These are phyloP conservation scores for Lentinula edodes DNA, from an alignment of 768 basidiomycete species.

Conservation along the genomic window DNA sequence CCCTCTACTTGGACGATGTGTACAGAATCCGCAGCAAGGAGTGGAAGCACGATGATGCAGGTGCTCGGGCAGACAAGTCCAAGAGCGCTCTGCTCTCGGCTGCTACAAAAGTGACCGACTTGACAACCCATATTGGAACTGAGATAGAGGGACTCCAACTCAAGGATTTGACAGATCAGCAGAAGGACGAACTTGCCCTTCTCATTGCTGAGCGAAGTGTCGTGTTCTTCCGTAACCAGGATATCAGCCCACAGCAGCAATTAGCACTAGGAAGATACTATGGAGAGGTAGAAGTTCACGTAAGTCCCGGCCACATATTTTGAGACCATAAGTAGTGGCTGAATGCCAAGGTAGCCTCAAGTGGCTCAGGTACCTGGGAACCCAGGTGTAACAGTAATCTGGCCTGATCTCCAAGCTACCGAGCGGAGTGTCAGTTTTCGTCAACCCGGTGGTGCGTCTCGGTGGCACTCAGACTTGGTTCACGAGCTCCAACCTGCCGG, in stretches of 20 bases:
- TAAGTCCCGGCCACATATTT: not conserved
- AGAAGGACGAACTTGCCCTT: constrained; percentile 15
- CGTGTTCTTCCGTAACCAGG: constrained; percentile 15
- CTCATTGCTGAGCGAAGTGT: constrained; percentile 10
- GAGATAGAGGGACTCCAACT: constrained; percentile 16
- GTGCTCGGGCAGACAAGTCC: constrained; percentile 14
- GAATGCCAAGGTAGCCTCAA: constrained; percentile 6
- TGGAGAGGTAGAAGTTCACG: constrained; percentile 16
- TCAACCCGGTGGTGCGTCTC: not conserved
- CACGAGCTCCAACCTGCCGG: constrained; percentile 15
- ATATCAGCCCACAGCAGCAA: constrained; percentile 14
- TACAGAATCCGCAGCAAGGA: constrained; percentile 14
- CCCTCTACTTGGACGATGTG: constrained; percentile 16
- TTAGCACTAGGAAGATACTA: constrained; percentile 14
- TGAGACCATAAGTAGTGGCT: not conserved
- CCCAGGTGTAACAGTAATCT: constrained; percentile 14
- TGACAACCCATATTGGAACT: constrained; percentile 16
- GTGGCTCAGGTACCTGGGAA: constrained; percentile 15
- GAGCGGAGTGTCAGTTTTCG: not conserved
- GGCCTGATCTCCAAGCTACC: constrained; percentile 2
- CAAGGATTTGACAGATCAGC: constrained; percentile 14
- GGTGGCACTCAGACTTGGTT: constrained; percentile 16
- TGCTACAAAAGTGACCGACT: constrained; percentile 14
- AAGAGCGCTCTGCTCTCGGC: constrained; percentile 16
- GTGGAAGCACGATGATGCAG: constrained; percentile 14